Evolutionary conservation across 2,329 filamentous ascomycete species (phyloP), one percentile per base, ranked within the genome.

Genomic region (Cordyceps farinosa): DNA sequence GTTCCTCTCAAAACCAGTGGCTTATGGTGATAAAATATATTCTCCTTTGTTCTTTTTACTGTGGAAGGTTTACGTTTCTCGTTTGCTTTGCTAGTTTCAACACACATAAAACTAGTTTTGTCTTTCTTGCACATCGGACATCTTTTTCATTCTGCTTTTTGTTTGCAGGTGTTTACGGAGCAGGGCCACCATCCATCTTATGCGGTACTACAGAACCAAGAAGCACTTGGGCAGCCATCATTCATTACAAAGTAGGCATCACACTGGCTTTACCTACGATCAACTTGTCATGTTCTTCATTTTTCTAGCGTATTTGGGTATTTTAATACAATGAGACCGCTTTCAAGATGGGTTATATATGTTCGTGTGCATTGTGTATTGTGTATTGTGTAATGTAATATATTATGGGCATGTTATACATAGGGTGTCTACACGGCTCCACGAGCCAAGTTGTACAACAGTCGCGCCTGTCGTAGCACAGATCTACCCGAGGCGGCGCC

Each of bases 401-500:
- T 32, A 51, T 29, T 11, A 47, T 47, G 45, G 45, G 45, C 45
- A 15, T 29, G 45, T 48, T 48, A 48, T 48, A 51, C 29, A 51
- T 51, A 30, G 11, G 2, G 0, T 48, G 45, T 48, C 13, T 17
- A 38, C n/a, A 29, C 6, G 5, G 51, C 51, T 54, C 0, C 34
- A 13, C 40, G 40, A 42, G 40, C 40, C 40, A 1, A 1, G n/a
- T 27, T 0, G 22, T 44, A 17, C 53, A 17, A 42, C 2, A 17
- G 6, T 17, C 15, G n/a, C 22, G 22, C 27, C 27, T 34, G 44
- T 15, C 27, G 11, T 63, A 58, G 9, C 17, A 59, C 15, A 27
- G 11, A 34, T 9, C 30, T 74, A 81, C 42, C 88, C 88, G 11
- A 91, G 76, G 56, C 88, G 82, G 45, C 85, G 82, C 0, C 88